Conservation (phyloP, 2,329 filamentous ascomycete genomes). For the Beauveria sp. region DNA sequence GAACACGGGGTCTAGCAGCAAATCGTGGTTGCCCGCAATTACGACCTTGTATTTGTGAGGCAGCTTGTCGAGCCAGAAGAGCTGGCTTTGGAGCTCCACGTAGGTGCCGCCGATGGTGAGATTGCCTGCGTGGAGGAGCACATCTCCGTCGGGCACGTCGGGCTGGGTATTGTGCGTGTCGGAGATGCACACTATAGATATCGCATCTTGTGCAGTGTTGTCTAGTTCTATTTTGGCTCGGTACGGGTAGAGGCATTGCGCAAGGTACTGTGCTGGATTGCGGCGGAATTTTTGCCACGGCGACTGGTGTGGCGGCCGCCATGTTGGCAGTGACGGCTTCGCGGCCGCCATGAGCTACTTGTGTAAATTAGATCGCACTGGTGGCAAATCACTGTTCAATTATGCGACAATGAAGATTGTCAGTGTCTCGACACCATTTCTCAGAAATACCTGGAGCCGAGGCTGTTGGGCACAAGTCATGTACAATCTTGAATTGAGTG, state of each 20-base stretch:
- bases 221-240: not conserved
- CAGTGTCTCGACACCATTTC: too few species aligned
- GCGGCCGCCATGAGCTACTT: not conserved
- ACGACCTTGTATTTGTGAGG: constrained; percentile 36
- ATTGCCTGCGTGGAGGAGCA: constrained; percentile 42
- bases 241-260: constrained; percentile 2
- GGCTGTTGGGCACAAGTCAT: too few species aligned
- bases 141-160: constrained; percentile 32
- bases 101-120: constrained; percentile 37
- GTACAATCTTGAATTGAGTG: too few species aligned
- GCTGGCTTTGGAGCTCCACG: constrained; percentile 28
- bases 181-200: constrained; percentile 34
- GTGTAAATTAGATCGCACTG: too few species aligned
- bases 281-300: not conserved
- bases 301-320: not conserved
- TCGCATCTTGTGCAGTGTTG: not conserved
- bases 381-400: too few species aligned
- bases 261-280: not conserved
- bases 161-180: constrained; percentile 36
- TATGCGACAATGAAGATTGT: too few species aligned
- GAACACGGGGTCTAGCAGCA: constrained; percentile 21
- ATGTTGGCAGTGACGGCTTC: not conserved
- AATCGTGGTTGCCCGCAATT: constrained; percentile 39
- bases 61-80: constrained; percentile 34
- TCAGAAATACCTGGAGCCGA: too few species aligned